Base-by-base conservation (phyloP, 2,329 filamentous ascomycete genomes). In the Sporothrix variecibatus region DNA sequence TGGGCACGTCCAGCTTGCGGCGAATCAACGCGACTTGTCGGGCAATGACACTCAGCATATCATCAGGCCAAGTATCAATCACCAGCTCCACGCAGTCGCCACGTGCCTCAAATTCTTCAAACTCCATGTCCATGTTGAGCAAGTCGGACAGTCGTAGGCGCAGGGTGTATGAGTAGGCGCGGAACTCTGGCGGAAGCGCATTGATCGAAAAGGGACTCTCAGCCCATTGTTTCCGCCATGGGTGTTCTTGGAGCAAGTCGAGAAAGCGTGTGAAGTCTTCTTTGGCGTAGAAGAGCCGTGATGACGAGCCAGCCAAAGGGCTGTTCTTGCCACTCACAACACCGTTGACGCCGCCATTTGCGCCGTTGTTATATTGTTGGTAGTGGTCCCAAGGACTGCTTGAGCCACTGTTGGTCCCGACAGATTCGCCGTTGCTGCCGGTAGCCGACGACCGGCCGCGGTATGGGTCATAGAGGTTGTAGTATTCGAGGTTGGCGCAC, bases 401-500 rank as follows among this genome's bases (percentile, higher is more conserved):
- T 69, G 75, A 40, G 77, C 78, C 64, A 75, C 77, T 62, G 60
- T 72, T 46, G 53, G 8, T 67, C 15, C 15, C 40, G 31, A 2
- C 40, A 12, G 49, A 64, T 69, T 68, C 53, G 38, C 64, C 46
- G 6, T 65, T 74, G 31, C 70, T 75, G n/a, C 75, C 74, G 38
- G 72, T 58, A 7, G 80, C 78, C 1, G 80, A 78, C 1, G 78
- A 70, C 3, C 76, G 78, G 51, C 80, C 79, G 31, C 81, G 81
- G 68, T 84, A 83, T 2, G 82, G 79, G 73, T 86, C 85, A 75
- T 90, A 87, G 15, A 92, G 83, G 77, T 93, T 93, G 83, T 89
- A 93, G 79, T 92, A 94, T 79, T 94, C 92, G 72, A 92, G 85
- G 76, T 93, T 94, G 12, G 91, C 90, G 80, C 90, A 92, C 6